Evolutionary conservation across 75 land plant species (phyloP), one percentile per base, ranked within the genome.

Genomic region (Selaginella tamariscina): DNA sequence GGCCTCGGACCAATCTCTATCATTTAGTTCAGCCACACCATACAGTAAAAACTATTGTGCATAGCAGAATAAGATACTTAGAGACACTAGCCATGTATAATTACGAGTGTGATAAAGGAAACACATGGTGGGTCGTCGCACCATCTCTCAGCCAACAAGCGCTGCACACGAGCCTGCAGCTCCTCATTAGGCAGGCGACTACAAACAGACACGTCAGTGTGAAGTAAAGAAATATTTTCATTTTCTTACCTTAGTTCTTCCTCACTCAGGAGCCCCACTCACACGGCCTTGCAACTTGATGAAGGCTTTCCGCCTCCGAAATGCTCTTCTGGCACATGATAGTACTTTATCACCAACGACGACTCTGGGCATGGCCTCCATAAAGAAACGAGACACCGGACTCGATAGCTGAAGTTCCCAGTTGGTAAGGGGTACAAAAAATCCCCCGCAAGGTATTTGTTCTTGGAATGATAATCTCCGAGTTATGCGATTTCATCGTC

Each of bases 221-320:
- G 49, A 39, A 39, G 49, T 15, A 39, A 39, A 39, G 49, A 39
- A 39, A 39, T 39, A 39, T 39, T 39, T n/a, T 39, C 49, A 39
- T 39, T 39, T 39, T 39, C 49, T 39, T 39, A 39, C 49, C 49
- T 39, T 39, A 39, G 49, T 39, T 39, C 49, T 39, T 39, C 49
- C 49, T 39, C 49, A 5, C 15, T 39, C 49, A 39, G 49, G 49
- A 39, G 49, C 49, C 49, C 49, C 49, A 39, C 49, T 39, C 49
- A 39, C 49, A 39, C 49, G 49, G 49, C 49, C 49, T 39, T 39
- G 49, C 49, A 39, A 39, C 49, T 39, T 39, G 49, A 39, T 39
- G 49, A 39, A 39, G 49, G 49, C 49, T 39, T 39, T 39, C 49
- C 49, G 49, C 15, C 49, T 39, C 49, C 49, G 15, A 39, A 39